Evolutionary conservation across 306 rosid species (phyloP).

Genomic region (Medicago ruthenica): DNA sequence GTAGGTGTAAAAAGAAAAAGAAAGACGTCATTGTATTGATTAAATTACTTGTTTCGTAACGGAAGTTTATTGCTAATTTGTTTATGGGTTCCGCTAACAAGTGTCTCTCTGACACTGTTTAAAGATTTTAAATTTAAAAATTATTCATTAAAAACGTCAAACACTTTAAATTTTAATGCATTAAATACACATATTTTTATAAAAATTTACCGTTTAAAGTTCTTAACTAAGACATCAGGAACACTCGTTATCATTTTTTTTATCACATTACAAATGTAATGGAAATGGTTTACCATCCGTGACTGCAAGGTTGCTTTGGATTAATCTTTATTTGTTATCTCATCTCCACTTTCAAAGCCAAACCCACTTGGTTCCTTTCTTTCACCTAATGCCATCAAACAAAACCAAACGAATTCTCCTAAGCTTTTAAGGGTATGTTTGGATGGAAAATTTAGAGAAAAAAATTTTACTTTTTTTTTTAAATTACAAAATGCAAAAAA

Average conservation of each 20-base stretch:
- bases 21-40: neutral
- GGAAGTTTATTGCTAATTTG: neutral
- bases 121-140: no score
- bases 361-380: neutral
- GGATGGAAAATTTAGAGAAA: no score
- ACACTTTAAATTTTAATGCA: no score
- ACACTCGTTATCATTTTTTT: neutral
- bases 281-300: neutral
- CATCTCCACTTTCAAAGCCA: neutral
- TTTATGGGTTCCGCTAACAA: neutral
- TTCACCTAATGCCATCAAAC: neutral
- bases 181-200: no score
- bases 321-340: neutral
- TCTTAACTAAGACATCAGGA: no score
- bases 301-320: neutral
- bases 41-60: conserved; percentile 32
- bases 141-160: no score
- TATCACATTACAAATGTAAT: neutral
- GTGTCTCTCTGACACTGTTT: no score
- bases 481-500: no score
- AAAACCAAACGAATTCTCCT: neutral
- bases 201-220: no score
- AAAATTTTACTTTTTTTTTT: no score
- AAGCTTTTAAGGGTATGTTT: no score
- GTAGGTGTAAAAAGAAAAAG: neutral